These are phyloP conservation scores for Alternaria sp. DNA, from an alignment of 2,329 filamentous ascomycete genomes.

Conservation along the genomic window DNA sequence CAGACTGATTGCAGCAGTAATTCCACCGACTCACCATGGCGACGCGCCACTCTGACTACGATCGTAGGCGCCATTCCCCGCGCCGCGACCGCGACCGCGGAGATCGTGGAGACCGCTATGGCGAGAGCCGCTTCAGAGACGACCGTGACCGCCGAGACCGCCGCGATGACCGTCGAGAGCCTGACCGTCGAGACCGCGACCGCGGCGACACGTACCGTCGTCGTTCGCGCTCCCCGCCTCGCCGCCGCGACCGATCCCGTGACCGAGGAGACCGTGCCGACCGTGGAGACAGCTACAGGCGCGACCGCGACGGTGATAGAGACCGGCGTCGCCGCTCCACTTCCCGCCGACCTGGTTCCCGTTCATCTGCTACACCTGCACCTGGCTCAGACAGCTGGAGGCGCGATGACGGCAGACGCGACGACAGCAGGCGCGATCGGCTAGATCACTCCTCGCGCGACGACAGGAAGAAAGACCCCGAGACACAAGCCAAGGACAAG, in stretches of 20 bases:
- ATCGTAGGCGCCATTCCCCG: conserved; percentile 47
- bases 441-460: conserved; percentile 53
- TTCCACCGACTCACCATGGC: conserved; percentile 40
- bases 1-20: conserved; percentile 27
- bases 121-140: conserved; percentile 50
- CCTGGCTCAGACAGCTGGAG: conserved; percentile 2
- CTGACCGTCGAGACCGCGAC: conserved; percentile 58
- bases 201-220: conserved; percentile 8
- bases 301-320: conserved; percentile 64
- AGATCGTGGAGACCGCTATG: conserved; percentile 56
- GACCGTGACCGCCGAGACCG: conserved; percentile 63
- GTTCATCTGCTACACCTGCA: conserved; percentile 66
- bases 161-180: conserved; percentile 53
- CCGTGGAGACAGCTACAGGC: conserved; percentile 65
- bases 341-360: conserved; percentile 63
- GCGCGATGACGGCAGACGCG: neutral
- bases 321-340: conserved; percentile 74
- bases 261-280: conserved; percentile 44
- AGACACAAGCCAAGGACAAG: conserved; percentile 32
- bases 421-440: conserved; percentile 27
- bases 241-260: conserved; percentile 19
- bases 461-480: conserved; percentile 62
- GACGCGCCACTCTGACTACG: conserved; percentile 72
- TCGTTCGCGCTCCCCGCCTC: conserved; percentile 9
- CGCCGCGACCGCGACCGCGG: conserved; percentile 26